Base-by-base conservation (phyloP, 1,139 yeast species). In the Sugiyamaella grinbergsii region DNA sequence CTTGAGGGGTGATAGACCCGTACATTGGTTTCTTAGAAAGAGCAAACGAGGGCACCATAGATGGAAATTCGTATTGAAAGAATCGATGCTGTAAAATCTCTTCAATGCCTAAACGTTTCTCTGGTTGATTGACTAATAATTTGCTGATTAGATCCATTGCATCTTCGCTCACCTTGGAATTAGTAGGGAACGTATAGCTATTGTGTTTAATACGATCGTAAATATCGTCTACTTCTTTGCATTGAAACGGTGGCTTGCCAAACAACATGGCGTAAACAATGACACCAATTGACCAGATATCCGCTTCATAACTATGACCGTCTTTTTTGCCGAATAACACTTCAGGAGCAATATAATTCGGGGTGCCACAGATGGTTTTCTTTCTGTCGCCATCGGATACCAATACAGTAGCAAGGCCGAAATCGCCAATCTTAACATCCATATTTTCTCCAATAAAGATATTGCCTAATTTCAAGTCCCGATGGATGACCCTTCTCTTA, bases 211-310 rank as follows among this genome's bases (percentile, higher is more conserved):
- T 93, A 69, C 96, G 63, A 51, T 90, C 95, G 70, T 94, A 94
- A 59, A 94, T 93, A 50, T 87, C 82, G 63, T 90, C 87, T 47
- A 94, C 97, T 66, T 91, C 96, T 67, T 89, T 89, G 32, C 96
- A 90, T 72, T 93, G 98, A 72, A 93, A 93, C 3, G 98, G 98
- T 15, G 98, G 98, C 68, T 89, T 90, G 26, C 98, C 98, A 50
- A 85, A 78, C 50, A 93, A 75, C 71, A 93, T 78, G 4, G 97
- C 95, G 65, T 85, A 93, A 75, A 93, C 77, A 89, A 93, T 93
- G 54, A 93, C 88, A 55, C 98, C 98, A 61, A 90, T 82, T 5
- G 98, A 95, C 98, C 98, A 93, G 59, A 89, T 81, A 68, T 93
- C 98, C 37, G 90, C 97, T 26, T 38, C 49, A 29, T 45, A 45